phyloP scores from a whole-genome alignment of 352 stramenopile genomes.

The Globisporangium carolinianum region DNA sequence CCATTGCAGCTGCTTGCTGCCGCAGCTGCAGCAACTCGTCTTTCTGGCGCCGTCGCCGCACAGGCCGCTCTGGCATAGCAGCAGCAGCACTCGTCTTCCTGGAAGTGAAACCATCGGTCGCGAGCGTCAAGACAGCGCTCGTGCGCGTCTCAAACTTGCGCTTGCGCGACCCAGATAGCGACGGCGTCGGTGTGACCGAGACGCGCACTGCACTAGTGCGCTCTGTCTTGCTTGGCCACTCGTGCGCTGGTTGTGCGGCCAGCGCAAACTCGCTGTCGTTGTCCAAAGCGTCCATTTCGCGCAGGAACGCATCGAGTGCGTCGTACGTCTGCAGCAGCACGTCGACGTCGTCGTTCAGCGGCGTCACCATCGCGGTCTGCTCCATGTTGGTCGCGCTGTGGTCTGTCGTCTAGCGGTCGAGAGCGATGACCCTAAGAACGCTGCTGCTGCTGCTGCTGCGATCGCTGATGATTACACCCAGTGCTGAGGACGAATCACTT shows the following conservation, averaged over 20 bases:
- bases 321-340: constrained; percentile 8
- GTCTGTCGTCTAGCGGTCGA: neutral
- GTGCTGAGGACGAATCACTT: no score
- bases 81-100: no score
- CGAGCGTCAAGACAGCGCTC: neutral
- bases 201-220: neutral
- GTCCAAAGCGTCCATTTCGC: constrained; percentile 9
- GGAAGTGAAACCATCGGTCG: neutral
- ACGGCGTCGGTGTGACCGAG: neutral
- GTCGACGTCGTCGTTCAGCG: neutral
- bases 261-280: neutral
- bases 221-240: neutral
- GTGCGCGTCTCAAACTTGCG: constrained; percentile 5
- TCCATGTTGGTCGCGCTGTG: neutral
- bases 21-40: constrained; percentile 10
- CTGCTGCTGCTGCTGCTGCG: no score
- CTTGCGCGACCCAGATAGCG: constrained; percentile 1
- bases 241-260: neutral
- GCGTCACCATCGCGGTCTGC: neutral
- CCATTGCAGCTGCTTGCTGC: constrained; percentile 5
- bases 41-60: constrained; percentile 8
- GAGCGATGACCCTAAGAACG: no score
- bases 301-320: constrained; percentile 11
- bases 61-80: neutral
- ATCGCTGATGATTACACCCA: no score